Conservation (phyloP, 2,329 filamentous ascomycete genomes). For the Endocalyx cinctus region DNA sequence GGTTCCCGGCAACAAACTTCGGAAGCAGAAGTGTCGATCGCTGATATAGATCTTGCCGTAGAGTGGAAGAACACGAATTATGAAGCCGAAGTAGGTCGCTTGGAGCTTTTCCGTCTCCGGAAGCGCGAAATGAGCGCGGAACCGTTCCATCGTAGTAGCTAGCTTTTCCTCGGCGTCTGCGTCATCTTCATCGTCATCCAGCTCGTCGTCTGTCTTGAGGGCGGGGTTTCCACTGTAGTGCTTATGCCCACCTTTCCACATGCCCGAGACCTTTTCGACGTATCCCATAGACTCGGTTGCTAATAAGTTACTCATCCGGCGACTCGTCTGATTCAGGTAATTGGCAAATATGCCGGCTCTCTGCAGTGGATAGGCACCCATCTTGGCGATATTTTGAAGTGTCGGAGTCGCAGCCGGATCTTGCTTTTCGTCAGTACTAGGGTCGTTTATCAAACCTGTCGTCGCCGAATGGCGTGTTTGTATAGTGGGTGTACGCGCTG, state of each 20-base stretch:
- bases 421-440: conserved; percentile 19
- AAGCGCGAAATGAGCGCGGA: conserved; percentile 86
- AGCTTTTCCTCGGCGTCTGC: conserved; percentile 58
- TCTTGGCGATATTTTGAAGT: conserved; percentile 50
- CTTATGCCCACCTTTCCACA: conserved; percentile 88
- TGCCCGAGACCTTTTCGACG: conserved; percentile 92
- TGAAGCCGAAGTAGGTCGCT: conserved; percentile 86
- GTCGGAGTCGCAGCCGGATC: conserved; percentile 34
- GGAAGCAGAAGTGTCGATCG: conserved; percentile 83
- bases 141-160: conserved; percentile 69
- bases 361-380: conserved; percentile 74
- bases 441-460: conserved; percentile 32
- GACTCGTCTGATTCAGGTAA: conserved; percentile 74
- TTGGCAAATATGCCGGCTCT: conserved; percentile 78
- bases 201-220: conserved; percentile 50
- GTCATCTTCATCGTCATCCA: conserved; percentile 47
- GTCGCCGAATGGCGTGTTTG: conserved; percentile 23
- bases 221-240: conserved; percentile 70
- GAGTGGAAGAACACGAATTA: conserved; percentile 84
- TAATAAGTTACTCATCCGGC: conserved; percentile 75
- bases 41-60: conserved; percentile 98
- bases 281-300: conserved; percentile 94
- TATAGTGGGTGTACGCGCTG: too few relatives aligned
- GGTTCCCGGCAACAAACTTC: conserved; percentile 82
- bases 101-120: conserved; percentile 76